Base-by-base conservation (phyloP, 345 rosid species). In the Alliaria petiolata region DNA sequence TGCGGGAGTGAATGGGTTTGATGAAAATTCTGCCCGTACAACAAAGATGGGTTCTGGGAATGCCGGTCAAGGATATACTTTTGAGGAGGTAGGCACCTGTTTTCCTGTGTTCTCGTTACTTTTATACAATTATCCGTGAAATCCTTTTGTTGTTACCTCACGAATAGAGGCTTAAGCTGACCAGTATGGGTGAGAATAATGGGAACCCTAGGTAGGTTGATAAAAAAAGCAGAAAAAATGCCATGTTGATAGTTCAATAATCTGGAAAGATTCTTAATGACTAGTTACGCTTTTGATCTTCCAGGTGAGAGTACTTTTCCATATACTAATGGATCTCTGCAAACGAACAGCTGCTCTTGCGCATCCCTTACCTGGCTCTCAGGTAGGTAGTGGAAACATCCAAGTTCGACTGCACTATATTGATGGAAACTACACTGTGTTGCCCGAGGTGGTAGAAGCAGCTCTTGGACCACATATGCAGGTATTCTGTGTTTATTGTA, bases 401-500 rank as follows among this genome's bases (percentile, higher is more conserved):
- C 99, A 87, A 79, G 98, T 95, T 82, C 90, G 98, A 78, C 78
- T 95, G 81, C 99, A 95, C 76, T 95, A 92, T 71, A 95, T 95
- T 63, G 96, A 95, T 72, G 99, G 98, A 60, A 92, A 90, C 65
- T 90, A 95, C 76, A 95, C 97, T 13, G 98, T 95, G 49, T 84
- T 95, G 82, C 98, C 98, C 0, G 99, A 95, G 84, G 99, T 92
- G 64, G 99, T 95, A 67, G 98, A 92, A 86, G 99, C 98, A 49
- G 92, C 99, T 20, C 93, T 95, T 51, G 98, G 97, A 64, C 99
- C 99, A 11, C 97, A 95, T 77, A 92, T 95, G 97, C 99, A 95
- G 98, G 99, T 92, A 85, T 42, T 28, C 9, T 61, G 65, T 67
- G 20, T 3, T 30, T 86, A 78, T 47, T 35, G 38, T 40, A 4